Evolutionary conservation across 1,139 yeast species (phyloP), one percentile per base, ranked within the genome.

Genomic region (Zygoascus meyerae): DNA sequence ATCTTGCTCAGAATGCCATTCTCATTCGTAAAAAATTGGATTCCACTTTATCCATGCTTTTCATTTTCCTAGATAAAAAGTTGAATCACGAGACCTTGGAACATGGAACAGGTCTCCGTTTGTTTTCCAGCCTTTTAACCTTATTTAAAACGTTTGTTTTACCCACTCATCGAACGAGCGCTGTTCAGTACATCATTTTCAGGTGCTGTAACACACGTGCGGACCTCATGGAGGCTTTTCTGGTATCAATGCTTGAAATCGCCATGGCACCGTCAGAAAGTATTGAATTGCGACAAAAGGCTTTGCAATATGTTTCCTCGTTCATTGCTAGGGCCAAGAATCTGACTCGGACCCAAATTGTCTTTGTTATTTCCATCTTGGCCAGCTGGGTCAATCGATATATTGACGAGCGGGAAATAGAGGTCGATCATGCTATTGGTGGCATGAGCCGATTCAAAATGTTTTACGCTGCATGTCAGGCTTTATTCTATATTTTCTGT

Each of bases 381-480:
- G 77, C 85, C 31, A 82, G 83, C 16, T 92, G 97, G 96, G 69
- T 90, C 50, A 79, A 83, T 57, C 76, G 84, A 54, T 92, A 83
- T 61, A 81, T 89, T 21, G 72, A 74, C 40, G 95, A 87, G 64
- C 76, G 97, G 57, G 97, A 92, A 64, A 70, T 73, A 45, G 97
- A 89, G 62, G 84, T 86, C 3, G 75, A 74, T 44, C 79, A 75
- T 46, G 68, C 73, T n/a, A 37, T 57, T 15, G 65, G 64, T 5
- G 63, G 66, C 18, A 69, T 70, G 72, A 65, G 69, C 31, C 58
- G 94, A 51, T 90, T 89, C 67, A 83, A 83, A 59, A 74, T 89
- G 63, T 86, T 92, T 56, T 92, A 90, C 62, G 87, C 96, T n/a
- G 86, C 94, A 2, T 84, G 87, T 59, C 99, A 92, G 68, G 89